phyloP scores from a whole-genome alignment of 805 yeast species.

The Suhomyces kilbournensis region DNA sequence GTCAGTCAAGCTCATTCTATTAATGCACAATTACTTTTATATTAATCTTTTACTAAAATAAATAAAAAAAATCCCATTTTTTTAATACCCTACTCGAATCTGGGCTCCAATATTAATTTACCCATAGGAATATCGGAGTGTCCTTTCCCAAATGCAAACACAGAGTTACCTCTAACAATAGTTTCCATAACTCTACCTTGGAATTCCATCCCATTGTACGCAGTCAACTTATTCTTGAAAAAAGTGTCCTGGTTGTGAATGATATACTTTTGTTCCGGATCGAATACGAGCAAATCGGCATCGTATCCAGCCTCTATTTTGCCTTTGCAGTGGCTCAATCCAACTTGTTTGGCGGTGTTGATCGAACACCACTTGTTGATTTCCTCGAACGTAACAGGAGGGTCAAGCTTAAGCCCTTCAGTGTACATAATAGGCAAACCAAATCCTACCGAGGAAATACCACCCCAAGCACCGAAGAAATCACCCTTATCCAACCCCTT shows the following conservation, averaged over 20 bases:
- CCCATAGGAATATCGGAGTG: constrained; percentile 59
- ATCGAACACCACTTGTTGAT: constrained; percentile 76
- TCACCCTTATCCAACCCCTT: constrained; percentile 82
- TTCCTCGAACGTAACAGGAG: constrained; percentile 54
- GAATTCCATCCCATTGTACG: constrained; percentile 70
- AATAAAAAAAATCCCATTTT: background rate
- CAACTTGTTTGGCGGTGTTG: constrained; percentile 85
- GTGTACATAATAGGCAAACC: constrained; percentile 83
- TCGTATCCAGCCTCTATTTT: constrained; percentile 69
- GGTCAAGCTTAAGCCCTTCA: constrained; percentile 54
- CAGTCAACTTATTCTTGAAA: constrained; percentile 86
- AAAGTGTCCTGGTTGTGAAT: constrained; percentile 55
- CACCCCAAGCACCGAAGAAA: constrained; percentile 95
- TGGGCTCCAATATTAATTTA: constrained; percentile 55
- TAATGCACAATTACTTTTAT: background rate
- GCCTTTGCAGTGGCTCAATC: constrained; percentile 72
- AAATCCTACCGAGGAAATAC: constrained; percentile 88
- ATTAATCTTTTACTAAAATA: background rate
- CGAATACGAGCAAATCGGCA: constrained; percentile 86
- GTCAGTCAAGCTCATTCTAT: background rate
- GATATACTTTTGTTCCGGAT: constrained; percentile 50
- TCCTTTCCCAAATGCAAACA: constrained; percentile 57
- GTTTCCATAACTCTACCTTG: constrained; percentile 79
- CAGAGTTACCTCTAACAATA: constrained; percentile 68
- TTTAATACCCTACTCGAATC: constrained; percentile 23